These are phyloP conservation scores for Pseudisothecium myosuroides DNA, from an alignment of 225 moss, liverwort and hornwort species.

Conservation along the genomic window DNA sequence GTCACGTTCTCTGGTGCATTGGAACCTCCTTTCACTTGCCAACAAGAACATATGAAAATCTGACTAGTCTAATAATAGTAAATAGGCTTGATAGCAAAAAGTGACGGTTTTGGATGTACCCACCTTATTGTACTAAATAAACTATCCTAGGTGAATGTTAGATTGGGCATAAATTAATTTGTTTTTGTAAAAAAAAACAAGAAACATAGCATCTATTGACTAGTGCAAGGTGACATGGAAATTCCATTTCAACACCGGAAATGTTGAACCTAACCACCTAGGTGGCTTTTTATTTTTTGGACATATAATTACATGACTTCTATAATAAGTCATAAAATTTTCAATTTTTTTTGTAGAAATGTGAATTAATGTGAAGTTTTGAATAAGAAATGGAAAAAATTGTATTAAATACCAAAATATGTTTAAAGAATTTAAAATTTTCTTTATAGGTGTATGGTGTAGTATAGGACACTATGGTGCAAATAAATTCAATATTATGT, in stretches of 20 bases:
- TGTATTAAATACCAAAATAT: not conserved
- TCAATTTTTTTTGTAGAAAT: not conserved
- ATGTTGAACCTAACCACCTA: no score
- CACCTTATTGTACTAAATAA: no score
- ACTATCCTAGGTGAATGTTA: not conserved
- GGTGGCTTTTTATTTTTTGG: no score
- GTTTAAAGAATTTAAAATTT: not conserved
- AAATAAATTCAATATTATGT: not conserved
- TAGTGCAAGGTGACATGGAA: not conserved
- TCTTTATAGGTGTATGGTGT: rapidly evolving
- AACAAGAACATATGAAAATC: no score
- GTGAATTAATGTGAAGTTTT: not conserved
- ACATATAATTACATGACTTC: no score
- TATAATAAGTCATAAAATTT: not conserved
- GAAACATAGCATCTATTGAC: not conserved
- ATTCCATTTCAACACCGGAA: not conserved
- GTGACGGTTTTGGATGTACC: no score
- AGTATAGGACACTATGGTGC: not conserved
- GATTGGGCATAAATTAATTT: not conserved
- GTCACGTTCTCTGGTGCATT: no score
- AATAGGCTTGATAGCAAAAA: no score
- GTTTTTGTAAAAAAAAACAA: not conserved
- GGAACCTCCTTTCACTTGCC: no score
- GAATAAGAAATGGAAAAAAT: not conserved
- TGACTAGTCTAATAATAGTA: no score